phyloP scores from a whole-genome alignment of 2,329 filamentous ascomycete species.

The Exophiala sp. region DNA sequence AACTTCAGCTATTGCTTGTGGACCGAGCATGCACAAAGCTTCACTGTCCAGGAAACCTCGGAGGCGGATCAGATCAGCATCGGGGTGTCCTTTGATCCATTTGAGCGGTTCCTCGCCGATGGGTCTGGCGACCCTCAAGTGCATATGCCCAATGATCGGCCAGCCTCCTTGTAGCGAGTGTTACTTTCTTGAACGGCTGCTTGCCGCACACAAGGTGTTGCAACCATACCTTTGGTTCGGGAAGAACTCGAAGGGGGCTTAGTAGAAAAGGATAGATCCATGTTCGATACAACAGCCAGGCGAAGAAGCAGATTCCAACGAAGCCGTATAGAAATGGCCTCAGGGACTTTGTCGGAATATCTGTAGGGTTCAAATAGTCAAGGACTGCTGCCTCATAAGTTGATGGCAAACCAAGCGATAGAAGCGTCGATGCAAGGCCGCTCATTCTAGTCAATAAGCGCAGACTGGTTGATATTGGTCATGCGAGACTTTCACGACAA shows the following conservation, averaged over 20 bases:
- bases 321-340: background rate
- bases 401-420: no score
- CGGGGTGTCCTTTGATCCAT: conserved; percentile 47
- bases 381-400: background rate
- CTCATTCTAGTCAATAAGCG: no score
- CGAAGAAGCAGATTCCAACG: background rate
- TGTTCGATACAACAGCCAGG: background rate
- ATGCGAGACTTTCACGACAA: no score
- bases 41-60: conserved; percentile 43
- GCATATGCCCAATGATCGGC: background rate
- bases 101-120: background rate
- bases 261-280: background rate
- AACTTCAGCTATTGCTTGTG: conserved; percentile 49
- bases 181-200: background rate
- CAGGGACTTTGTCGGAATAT: background rate
- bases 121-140: background rate
- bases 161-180: background rate
- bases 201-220: background rate
- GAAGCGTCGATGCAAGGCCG: no score
- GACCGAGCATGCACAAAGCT: conserved; percentile 44
- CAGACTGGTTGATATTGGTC: no score
- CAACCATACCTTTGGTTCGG: background rate
- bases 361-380: background rate
- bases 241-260: background rate
- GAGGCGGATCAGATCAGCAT: conserved; percentile 50